A percentile compares a stretch with the other conserved stretches of the same genome.
These are phyloP conservation scores for Mortierella alpina DNA, from an alignment of 192 early-diverging fungal genomes.

Conservation along the genomic window DNA sequence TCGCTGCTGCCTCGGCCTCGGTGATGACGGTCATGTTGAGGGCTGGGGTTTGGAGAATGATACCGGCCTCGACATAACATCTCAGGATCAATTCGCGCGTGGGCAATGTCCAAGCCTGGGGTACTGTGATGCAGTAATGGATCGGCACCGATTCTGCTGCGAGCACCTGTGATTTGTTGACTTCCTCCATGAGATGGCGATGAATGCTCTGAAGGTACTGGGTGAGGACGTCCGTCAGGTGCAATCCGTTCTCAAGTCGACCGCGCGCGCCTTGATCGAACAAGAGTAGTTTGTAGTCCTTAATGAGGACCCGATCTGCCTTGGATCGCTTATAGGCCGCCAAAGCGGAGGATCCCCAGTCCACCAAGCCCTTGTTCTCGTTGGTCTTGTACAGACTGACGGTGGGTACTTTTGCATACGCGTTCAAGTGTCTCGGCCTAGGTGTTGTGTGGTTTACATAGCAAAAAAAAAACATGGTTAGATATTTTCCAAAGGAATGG, in stretches of 20 bases:
- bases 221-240: constrained; percentile 47
- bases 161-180: constrained; percentile 47
- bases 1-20: constrained; percentile 65
- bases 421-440: constrained; percentile 49
- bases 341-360: constrained; percentile 51
- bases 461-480: not conserved
- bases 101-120: constrained; percentile 48
- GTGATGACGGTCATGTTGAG: constrained; percentile 56
- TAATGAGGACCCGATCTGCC: constrained; percentile 24
- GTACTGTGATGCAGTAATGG: constrained; percentile 53
- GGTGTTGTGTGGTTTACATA: not conserved
- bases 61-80: constrained; percentile 50
- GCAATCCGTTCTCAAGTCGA: constrained; percentile 36
- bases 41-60: constrained; percentile 44
- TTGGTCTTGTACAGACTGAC: constrained; percentile 50
- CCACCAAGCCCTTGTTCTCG: constrained; percentile 35
- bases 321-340: constrained; percentile 43
- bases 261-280: constrained; percentile 49
- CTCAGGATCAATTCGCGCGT: constrained; percentile 41
- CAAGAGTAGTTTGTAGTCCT: constrained; percentile 42
- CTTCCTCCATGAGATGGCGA: constrained; percentile 50
- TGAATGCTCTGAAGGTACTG: constrained; percentile 43
- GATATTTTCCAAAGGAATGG: constrained; percentile 27
- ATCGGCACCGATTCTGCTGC: constrained; percentile 48
- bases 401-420: constrained; percentile 51